Conservation (phyloP, 1,139 yeast species). For the Waltiozyma sp. region DNA sequence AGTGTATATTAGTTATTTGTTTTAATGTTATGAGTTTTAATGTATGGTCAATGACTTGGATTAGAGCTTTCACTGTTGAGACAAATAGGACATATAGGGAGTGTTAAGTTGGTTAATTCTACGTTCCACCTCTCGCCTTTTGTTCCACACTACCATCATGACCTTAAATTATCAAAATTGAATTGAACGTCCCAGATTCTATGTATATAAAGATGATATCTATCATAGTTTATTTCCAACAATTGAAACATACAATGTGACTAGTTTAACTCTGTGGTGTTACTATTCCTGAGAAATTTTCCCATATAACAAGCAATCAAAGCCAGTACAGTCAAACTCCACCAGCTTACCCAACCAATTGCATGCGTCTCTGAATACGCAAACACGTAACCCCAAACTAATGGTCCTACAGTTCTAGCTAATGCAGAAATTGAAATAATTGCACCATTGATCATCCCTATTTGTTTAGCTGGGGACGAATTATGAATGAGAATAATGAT, state of each 20-base stretch:
- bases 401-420: slow-evolving; percentile 49
- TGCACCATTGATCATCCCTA: slow-evolving; percentile 41
- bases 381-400: slow-evolving; percentile 47
- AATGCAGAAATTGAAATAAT: slow-evolving; percentile 38
- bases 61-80: too few species aligned
- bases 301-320: slow-evolving; percentile 19
- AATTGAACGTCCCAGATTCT: too few species aligned
- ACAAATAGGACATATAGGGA: too few species aligned
- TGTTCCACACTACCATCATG: too few species aligned
- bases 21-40: not conserved
- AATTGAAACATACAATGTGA: too few species aligned
- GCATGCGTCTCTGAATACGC: slow-evolving; percentile 32
- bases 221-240: too few species aligned
- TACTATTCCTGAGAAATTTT: slow-evolving; percentile 10
- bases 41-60: not conserved
- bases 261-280: not conserved
- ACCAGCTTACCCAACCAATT: slow-evolving; percentile 43
- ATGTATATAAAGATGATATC: too few species aligned
- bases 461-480: slow-evolving; percentile 34
- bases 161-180: too few species aligned
- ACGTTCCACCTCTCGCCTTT: too few species aligned
- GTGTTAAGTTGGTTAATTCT: too few species aligned
- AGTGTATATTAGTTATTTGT: slow-evolving; percentile 1
- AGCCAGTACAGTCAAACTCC: slow-evolving; percentile 29
- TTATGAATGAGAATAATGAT: slow-evolving; percentile 34